These are phyloP conservation scores for Tuber melanosporum DNA, from an alignment of 495 filamentous ascomycete species.

Conservation along the genomic window DNA sequence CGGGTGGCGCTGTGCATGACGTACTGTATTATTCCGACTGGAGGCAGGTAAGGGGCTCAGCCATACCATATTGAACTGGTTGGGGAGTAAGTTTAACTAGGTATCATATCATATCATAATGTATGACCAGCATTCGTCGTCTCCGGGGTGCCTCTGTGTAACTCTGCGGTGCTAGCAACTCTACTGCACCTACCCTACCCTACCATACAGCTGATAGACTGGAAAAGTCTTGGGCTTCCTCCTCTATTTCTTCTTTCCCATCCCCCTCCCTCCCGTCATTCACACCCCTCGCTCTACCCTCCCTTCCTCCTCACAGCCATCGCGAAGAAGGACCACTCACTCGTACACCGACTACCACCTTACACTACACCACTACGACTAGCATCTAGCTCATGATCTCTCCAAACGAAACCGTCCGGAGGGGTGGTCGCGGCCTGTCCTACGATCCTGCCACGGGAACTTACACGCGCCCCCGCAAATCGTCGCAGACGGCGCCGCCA, in stretches of 20 bases:
- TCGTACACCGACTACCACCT: not conserved
- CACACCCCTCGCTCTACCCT: not conserved
- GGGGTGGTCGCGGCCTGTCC: constrained; percentile 1
- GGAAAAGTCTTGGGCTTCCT: too few species aligned
- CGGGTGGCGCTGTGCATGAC: not conserved
- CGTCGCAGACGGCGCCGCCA: constrained; percentile 19
- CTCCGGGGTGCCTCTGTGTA: not conserved
- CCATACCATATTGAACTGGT: not conserved
- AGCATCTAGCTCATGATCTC: not conserved
- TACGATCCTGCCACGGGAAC: constrained; percentile 28
- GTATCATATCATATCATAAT: not conserved
- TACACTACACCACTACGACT: not conserved
- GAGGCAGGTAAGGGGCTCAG: not conserved
- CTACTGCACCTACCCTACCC: not conserved
- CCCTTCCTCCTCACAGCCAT: not conserved
- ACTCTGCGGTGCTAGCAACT: not conserved
- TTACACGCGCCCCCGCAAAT: constrained; percentile 9
- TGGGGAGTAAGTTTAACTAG: not conserved
- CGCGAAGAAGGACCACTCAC: constrained; percentile 2
- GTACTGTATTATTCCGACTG: not conserved
- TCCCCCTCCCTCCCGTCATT: not conserved
- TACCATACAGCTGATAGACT: not conserved
- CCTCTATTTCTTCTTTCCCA: not conserved
- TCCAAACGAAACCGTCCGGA: not conserved
- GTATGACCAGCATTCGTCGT: not conserved